Base-by-base conservation (phyloP, 371 early-diverging fungal species). In the Batrachochytrium dendrobatidis region DNA sequence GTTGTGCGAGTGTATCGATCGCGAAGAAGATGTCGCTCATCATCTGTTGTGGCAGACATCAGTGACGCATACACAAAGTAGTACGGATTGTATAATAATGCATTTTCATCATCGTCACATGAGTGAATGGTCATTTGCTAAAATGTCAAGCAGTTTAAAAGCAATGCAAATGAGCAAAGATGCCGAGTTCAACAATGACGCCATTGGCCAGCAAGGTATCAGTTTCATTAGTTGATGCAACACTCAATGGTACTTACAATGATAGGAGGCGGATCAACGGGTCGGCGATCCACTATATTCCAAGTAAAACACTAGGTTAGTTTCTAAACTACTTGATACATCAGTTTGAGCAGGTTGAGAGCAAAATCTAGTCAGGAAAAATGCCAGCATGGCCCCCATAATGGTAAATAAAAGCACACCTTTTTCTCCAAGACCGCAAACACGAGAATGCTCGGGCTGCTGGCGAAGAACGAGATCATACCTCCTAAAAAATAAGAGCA, bases 201-300 rank as follows among this genome's bases (percentile, higher is more conserved):
- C n/a, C n/a, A 29, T 54, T 7, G 24, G 57, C 18, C 20, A 20
- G 50, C 28, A 26, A 24, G 22, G 39, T n/a, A n/a, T n/a, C n/a
- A n/a, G n/a, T n/a, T n/a, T n/a, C n/a, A n/a, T n/a, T n/a, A n/a
- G n/a, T 39, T 39, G 39, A 39, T n/a, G 39, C 39, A 12, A n/a
- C 39, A n/a, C 39, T 12, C 39, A n/a, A 39, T 39, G 39, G 24
- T 5, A 63, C 65, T 24, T 44, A 71, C 67, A 51, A 94, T 85
- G 60, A 95, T 87, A 3, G 94, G 94, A 35, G 94, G 94, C 39
- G 96, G 96, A 68, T 95, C 94, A 29, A 95, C 85, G 18, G 96
- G 94, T 50, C 94, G 74, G 61, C 96, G 80, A 68, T 95, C 96
- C 58, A 89, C 90, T 89, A 72, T 1, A 32, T 53, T 4, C 22